A percentile compares a stretch with the other conserved stretches of the same genome.
Conservation (phyloP, 768 basidiomycete species). For the Auricularia cornea region DNA sequence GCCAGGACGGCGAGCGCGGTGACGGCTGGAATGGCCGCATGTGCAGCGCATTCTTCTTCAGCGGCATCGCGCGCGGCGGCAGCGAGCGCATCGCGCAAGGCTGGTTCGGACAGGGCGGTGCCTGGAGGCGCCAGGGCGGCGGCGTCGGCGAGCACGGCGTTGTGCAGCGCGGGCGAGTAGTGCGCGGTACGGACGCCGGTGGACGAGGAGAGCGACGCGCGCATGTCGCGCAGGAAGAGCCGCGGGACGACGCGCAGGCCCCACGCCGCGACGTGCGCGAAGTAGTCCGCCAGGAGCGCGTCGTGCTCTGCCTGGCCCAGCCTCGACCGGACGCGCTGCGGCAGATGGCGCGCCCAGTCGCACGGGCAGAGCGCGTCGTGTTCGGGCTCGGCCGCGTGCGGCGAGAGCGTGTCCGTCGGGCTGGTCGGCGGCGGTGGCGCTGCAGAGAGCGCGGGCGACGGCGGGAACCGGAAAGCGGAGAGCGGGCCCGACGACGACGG, state of each 20-base stretch:
- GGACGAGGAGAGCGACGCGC: neutral
- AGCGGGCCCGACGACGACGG: neutral
- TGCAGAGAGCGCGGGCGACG: neutral
- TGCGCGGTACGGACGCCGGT: neutral
- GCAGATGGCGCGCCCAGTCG: neutral
- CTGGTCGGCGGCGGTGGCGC: neutral
- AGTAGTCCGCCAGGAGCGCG: neutral
- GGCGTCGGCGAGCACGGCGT: neutral
- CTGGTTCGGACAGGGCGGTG: too few species aligned
- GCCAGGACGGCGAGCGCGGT: neutral
- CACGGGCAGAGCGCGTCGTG: neutral
- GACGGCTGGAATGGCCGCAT: neutral
- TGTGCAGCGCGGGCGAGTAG: neutral
- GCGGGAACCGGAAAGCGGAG: neutral
- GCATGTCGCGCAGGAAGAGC: conserved; percentile 1
- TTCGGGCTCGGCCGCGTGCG: neutral
- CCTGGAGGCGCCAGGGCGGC: neutral
- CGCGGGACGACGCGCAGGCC: neutral
- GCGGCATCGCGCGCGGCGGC: neutral
- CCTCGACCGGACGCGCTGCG: neutral
- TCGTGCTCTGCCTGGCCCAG: neutral
- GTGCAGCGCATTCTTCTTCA: neutral
- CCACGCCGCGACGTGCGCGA: neutral
- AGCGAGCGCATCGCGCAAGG: too few species aligned
- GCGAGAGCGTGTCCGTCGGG: neutral